Conservation (phyloP, 768 basidiomycete species). For the Lentinula sp. region DNA sequence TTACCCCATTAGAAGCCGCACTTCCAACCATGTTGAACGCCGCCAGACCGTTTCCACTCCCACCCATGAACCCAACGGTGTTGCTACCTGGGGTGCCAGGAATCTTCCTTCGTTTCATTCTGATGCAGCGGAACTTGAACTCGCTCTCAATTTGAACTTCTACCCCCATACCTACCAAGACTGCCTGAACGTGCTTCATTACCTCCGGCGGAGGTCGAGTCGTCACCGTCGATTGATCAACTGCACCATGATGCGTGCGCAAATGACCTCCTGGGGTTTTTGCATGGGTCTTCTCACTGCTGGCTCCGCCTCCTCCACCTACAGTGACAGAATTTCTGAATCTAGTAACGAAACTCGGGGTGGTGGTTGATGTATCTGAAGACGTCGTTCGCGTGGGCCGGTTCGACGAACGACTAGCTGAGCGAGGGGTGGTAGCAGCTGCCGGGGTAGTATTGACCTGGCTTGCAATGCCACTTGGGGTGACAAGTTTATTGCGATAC, state of each 20-base stretch:
- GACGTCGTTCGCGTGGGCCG: conserved; percentile 41
- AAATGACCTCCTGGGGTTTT: conserved; percentile 41
- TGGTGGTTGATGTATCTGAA: conserved; percentile 36
- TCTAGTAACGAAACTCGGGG: conserved; percentile 38
- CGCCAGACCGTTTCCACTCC: conserved; percentile 43
- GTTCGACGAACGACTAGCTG: conserved; percentile 16
- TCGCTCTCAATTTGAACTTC: conserved; percentile 86
- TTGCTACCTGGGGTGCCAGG: conserved; percentile 20
- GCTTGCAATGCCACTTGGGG: conserved; percentile 27
- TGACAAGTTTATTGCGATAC: conserved; percentile 23
- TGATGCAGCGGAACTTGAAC: conserved; percentile 83
- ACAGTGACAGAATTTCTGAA: conserved; percentile 47
- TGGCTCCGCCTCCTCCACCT: conserved; percentile 18
- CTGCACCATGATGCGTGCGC: conserved; percentile 85
- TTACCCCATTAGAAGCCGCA: conserved; percentile 81
- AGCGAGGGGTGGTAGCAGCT: not conserved
- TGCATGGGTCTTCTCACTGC: conserved; percentile 22
- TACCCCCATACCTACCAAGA: conserved; percentile 85
- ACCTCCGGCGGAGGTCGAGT: conserved; percentile 81
- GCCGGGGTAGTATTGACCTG: conserved; percentile 10
- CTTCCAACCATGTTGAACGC: conserved; percentile 76
- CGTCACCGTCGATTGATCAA: conserved; percentile 87
- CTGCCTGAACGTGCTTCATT: conserved; percentile 75
- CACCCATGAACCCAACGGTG: conserved; percentile 36
- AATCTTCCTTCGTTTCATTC: conserved; percentile 63